Evolutionary conservation across 2,329 filamentous ascomycete genomes (phyloP).

Genomic region (Curvularia sp.): DNA sequence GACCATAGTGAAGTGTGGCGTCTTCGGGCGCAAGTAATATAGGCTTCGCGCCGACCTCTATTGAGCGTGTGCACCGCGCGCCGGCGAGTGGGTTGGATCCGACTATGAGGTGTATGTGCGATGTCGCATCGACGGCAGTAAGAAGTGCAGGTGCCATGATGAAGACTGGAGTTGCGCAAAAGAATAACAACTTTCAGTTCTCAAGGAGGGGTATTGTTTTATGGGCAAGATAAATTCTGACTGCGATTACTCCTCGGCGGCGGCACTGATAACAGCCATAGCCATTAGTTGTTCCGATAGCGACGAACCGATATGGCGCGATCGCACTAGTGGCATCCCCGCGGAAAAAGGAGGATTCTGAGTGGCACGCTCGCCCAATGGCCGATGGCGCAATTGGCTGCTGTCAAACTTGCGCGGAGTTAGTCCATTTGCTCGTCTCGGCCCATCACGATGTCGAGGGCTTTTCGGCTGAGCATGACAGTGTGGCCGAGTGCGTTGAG

Average conservation of each 20-base stretch:
- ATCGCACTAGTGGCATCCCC: conserved; percentile 27
- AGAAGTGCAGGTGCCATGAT: conserved; percentile 66
- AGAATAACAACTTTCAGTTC: background rate
- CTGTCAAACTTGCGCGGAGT: conserved; percentile 24
- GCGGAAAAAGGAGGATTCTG: conserved; percentile 28
- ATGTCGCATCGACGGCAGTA: conserved; percentile 72
- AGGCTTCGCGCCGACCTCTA: conserved; percentile 82
- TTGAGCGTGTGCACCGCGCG: conserved; percentile 77
- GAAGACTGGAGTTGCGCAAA: conserved; percentile 4
- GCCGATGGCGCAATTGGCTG: conserved; percentile 18
- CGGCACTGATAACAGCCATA: conserved; percentile 26
- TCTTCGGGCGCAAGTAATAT: conserved; percentile 77
- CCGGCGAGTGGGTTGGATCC: conserved; percentile 89
- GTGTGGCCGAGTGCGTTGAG: conserved; percentile 78
- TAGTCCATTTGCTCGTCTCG: conserved; percentile 56
- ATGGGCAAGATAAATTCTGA: conserved; percentile 19
- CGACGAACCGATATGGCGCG: conserved; percentile 39
- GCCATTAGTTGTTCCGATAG: conserved; percentile 44
- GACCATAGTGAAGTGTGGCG: conserved; percentile 65
- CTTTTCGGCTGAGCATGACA: conserved; percentile 72
- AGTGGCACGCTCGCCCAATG: conserved; percentile 19
- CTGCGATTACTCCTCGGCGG: conserved; percentile 20
- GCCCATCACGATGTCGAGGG: conserved; percentile 80
- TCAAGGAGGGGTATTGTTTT: conserved; percentile 11
- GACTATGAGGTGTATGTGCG: conserved; percentile 81